Base-by-base conservation (phyloP, 2,329 filamentous ascomycete species). In the Tolypocladium amazonense region DNA sequence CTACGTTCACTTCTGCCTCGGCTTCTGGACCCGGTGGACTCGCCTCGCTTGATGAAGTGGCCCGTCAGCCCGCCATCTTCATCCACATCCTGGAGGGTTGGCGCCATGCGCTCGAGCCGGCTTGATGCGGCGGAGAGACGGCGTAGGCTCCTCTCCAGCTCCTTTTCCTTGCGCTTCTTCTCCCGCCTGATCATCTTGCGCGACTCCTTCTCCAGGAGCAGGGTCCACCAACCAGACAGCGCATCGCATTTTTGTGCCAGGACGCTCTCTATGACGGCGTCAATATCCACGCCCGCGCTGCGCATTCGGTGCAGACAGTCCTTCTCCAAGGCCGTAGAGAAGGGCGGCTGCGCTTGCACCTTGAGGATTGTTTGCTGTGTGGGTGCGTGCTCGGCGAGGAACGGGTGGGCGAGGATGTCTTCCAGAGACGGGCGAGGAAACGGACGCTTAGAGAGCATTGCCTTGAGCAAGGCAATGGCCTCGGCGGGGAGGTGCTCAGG, bases 251-350 rank as follows among this genome's bases (percentile, higher is more conserved):
- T 84, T 71, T 96, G 91, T 4, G 92, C 85, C 41, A 96, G 75
- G 3, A 99, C 94, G 67, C 94, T 95, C 71, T 97, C 93, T 63
- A 97, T 93, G 9, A 99, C 90, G 62, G 88, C 83, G 70, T 99
- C 94, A 61, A 96, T 94, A 68, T 97, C 90, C 30, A 97, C 92
- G 0, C 94, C 94, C 6, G 94, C 92, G 65, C 89, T 90, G 61
- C 90, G 88, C 92, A 99, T 97, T 30, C 94, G 85, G 63, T 96
- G 87, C 33, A 99, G 74, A 0, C 92, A 95, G 55, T 95, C 91
- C 71, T 94, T 96, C 70, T 99, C 94, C 37, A 97, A 70, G 1
- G 87, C 76, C 0, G 92, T 97, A 1, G 90, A 85, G 68, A 99
- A 99, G 0, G 92, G 89, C 0, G 90, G 80, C 0, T 89, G 87